Base-by-base conservation (phyloP, 2,329 filamentous ascomycete species). In the Thermothelomyces thermophilus region DNA sequence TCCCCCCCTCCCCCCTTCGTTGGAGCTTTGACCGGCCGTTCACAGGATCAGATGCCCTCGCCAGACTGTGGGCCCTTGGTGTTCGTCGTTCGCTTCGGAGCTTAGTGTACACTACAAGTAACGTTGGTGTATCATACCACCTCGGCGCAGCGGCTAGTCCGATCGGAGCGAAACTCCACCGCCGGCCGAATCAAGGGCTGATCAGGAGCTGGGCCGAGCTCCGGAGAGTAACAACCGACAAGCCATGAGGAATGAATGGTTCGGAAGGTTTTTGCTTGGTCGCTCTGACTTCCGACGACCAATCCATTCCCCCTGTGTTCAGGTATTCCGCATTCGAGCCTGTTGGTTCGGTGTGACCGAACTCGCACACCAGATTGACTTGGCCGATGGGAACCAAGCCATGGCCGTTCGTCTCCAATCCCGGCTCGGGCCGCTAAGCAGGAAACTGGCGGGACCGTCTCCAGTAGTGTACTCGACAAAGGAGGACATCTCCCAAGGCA, bases 161-260 rank as follows among this genome's bases (percentile, higher is more conserved):
- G 52, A 52, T 57, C 56, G 54, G 49, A 24, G 52, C 44, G 20
- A 39, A 26, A 36, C 47, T 36, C 37, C 41, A 46, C 37, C n/a
- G 13, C 37, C 47, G 26, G 43, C 54, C 52, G 35, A 49, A 53
- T 57, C 55, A 58, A 59, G 58, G 54, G 58, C 53, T 49, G 56
- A 59, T 60, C 58, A 62, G 60, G 57, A 55, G 44, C 46, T 53
- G 35, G 44, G 48, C 57, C 58, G 58, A 58, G 50, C 16, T 36
- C 48, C 42, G 36, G 37, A 42, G 54, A 26, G 50, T 49, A 55
- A 47, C 51, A 24, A 39, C 24, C 9, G 24, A n/a, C 36, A 9
- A 19, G 11, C 30, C 8, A 13, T 10, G 30, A 13, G 8, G 5
- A 9, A 19, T 39, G 17, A n/a, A 19, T 39, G 19, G 5, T 14